Evolutionary conservation across 768 basidiomycete species (phyloP), one percentile per base, ranked within the genome.

Genomic region (Favolaschia claudopus): DNA sequence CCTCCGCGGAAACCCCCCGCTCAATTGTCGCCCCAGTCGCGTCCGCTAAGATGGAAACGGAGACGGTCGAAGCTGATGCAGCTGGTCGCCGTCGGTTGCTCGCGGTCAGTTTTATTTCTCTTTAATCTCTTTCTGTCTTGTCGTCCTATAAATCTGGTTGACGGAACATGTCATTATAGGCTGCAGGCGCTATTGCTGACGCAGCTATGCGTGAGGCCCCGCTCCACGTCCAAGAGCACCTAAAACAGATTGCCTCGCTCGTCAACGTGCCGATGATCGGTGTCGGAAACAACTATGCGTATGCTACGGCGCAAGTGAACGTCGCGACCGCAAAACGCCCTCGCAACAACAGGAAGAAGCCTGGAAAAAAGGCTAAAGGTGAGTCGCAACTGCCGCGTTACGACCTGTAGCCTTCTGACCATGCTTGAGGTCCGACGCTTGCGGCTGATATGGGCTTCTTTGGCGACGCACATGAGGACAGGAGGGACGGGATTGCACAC

Each of bases 391-490:
- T n/a, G n/a, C n/a, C n/a, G n/a, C n/a, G n/a, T n/a, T n/a, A n/a
- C n/a, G n/a, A n/a, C n/a, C n/a, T n/a, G n/a, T n/a, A n/a, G n/a
- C n/a, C n/a, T n/a, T n/a, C n/a, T n/a, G n/a, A n/a, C n/a, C n/a
- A n/a, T n/a, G n/a, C n/a, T n/a, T n/a, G n/a, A n/a, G n/a, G n/a
- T n/a, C n/a, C n/a, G n/a, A n/a, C n/a, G n/a, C n/a, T n/a, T n/a
- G n/a, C n/a, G n/a, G n/a, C n/a, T n/a, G 58, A 59, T 25, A 24
- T 59, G 2, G 58, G 43, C 3, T 46, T 32, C 13, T 59, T 59
- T 33, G 58, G 58, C 1, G 43, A 36, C 7, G 49, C 34, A 1
- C 58, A 59, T 22, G 13, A 9, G 0, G 58, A 59, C 17, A 7
- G 15, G 6, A 22, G 32, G 4, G 58, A 59, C 39, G 29, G 38